Conservation (phyloP, 176 grass and related monocot genomes). For the Hordeum vulgare region MorexV3_pseudomolecules_assembly NC_058520.1:500473250-500473749, state of each 20-base stretch:
- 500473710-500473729: conserved; percentile 68
- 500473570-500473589: not conserved
- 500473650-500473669: not conserved
- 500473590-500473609: not conserved
- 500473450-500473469: conserved; percentile 86
- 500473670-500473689: rapidly evolving
- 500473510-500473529: conserved; percentile 19
- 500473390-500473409: conserved; percentile 63
- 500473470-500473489: conserved; percentile 80
- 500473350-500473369: not conserved
- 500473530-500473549: not conserved
- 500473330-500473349: not conserved
- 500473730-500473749: conserved; percentile 79
- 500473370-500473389: conserved; percentile 47
- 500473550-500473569: not conserved
- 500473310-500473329: not conserved
- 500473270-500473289: not conserved
- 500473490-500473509: conserved; percentile 49
- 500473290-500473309: not conserved
- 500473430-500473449: conserved; percentile 92
- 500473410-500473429: conserved; percentile 85
- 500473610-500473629: not conserved
- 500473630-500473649: not conserved
- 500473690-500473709: not conserved
- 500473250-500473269: not conserved